A percentile compares a stretch with the other conserved stretches of the same genome.
These are phyloP conservation scores for Schwanniomyces yamadae DNA, from an alignment of 805 yeast genomes.

Conservation along the genomic window DNA sequence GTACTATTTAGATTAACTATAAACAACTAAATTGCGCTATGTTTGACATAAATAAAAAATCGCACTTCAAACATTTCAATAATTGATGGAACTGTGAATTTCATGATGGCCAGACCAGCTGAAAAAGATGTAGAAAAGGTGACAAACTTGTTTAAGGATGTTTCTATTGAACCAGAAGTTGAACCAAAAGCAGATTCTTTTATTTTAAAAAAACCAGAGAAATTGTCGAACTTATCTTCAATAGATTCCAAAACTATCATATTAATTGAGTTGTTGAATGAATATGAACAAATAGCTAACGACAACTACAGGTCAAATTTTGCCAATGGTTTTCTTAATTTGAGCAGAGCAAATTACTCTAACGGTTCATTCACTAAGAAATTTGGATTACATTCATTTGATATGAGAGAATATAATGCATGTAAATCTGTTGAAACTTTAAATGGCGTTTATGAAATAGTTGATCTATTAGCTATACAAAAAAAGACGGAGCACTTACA, in stretches of 20 bases:
- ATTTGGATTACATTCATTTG: constrained; percentile 45
- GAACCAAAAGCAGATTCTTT: constrained; percentile 1
- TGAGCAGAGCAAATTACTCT: constrained; percentile 48
- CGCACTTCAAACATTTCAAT: background rate
- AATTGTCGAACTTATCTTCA: constrained; percentile 1
- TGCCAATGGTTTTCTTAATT: constrained; percentile 36
- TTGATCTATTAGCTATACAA: constrained; percentile 8
- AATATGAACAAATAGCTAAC: constrained; percentile 29
- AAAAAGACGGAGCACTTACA: background rate
- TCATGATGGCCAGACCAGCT: too few species aligned
- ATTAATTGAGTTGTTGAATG: constrained; percentile 30
- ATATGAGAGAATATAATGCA: constrained; percentile 31
- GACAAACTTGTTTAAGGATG: constrained; percentile 6
- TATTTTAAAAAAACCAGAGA: constrained; percentile 1
- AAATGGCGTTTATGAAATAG: constrained; percentile 9
- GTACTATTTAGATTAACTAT: too few species aligned
- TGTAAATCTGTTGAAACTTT: constrained; percentile 16
- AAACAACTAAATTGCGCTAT: too few species aligned
- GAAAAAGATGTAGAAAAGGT: constrained; percentile 2
- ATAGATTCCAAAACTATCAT: constrained; percentile 15
- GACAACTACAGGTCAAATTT: constrained; percentile 19
- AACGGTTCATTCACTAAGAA: constrained; percentile 18
- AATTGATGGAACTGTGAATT: too few species aligned
- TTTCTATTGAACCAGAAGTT: constrained; percentile 2
- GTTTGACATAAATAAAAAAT: too few species aligned